Conservation (phyloP, 1,139 yeast genomes). For the Candida dubliniensis region DNA sequence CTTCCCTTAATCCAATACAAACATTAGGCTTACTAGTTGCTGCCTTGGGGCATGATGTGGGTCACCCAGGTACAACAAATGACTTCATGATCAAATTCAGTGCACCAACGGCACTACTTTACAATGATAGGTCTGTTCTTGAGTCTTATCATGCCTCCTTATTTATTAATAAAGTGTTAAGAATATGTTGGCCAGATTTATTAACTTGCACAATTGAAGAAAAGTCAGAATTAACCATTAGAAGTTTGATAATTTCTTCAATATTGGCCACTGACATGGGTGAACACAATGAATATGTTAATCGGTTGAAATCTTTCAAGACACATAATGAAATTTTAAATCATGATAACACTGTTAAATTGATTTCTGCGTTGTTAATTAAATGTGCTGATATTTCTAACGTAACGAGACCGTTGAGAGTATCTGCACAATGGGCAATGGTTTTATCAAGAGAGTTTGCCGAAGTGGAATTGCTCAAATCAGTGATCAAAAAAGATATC, state of each 20-base stretch:
- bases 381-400: conserved; percentile 95
- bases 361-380: conserved; percentile 67
- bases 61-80: conserved; percentile 94
- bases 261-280: conserved; percentile 96
- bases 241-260: conserved; percentile 40
- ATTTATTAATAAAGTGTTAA: conserved; percentile 57
- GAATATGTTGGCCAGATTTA: conserved; percentile 63
- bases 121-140: conserved; percentile 67
- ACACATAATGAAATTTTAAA: conserved; percentile 15
- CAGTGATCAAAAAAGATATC: conserved; percentile 22
- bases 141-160: conserved; percentile 85
- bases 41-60: conserved; percentile 92
- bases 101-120: conserved; percentile 67
- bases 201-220: conserved; percentile 24
- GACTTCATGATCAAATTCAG: conserved; percentile 60
- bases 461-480: conserved; percentile 61
- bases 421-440: conserved; percentile 85
- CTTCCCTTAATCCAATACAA: conserved; percentile 44
- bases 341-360: conserved; percentile 33
- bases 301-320: conserved; percentile 36
- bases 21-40: conserved; percentile 66
- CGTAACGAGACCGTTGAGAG: conserved; percentile 75
- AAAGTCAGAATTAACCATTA: conserved; percentile 20
- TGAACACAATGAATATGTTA: conserved; percentile 74
- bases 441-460: conserved; percentile 74